These are phyloP conservation scores for Orychophragmus violaceus DNA, from an alignment of 345 rosid species.

Conservation along the genomic window DNA sequence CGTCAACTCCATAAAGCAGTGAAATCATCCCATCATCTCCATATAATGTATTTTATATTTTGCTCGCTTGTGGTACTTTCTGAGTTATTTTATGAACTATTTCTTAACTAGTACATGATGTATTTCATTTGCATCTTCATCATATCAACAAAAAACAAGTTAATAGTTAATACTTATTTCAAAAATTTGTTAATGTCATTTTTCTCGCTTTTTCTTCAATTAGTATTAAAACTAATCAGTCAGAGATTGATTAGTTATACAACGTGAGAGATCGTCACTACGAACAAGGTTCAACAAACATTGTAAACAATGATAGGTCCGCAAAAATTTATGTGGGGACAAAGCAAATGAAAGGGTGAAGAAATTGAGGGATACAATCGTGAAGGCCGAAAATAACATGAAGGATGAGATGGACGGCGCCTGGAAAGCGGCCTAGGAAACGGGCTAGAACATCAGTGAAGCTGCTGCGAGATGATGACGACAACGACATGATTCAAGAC, in stretches of 20 bases:
- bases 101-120: too few relatives aligned
- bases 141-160: too few relatives aligned
- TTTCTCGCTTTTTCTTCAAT: not conserved
- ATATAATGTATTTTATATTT: too few relatives aligned
- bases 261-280: conserved; percentile 6
- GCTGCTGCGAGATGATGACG: not conserved
- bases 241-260: not conserved
- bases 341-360: conserved; percentile 38
- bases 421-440: conserved; percentile 35
- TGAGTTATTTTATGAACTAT: too few relatives aligned
- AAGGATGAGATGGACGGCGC: conserved; percentile 43
- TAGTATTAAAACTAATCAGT: not conserved
- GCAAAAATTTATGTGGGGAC: conserved; percentile 24
- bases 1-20: too few relatives aligned
- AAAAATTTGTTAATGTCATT: not conserved
- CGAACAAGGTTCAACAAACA: not conserved
- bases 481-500: conserved; percentile 18
- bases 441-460: conserved; percentile 30
- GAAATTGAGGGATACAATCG: conserved; percentile 31
- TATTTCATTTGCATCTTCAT: too few relatives aligned
- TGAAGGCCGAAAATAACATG: conserved; percentile 34
- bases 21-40: too few relatives aligned
- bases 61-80: too few relatives aligned
- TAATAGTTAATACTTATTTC: not conserved
- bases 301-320: conserved; percentile 15